These are phyloP conservation scores for Fagopyrum tataricum DNA, from an alignment of 148 eudicot genomes.

Conservation along the genomic window DNA sequence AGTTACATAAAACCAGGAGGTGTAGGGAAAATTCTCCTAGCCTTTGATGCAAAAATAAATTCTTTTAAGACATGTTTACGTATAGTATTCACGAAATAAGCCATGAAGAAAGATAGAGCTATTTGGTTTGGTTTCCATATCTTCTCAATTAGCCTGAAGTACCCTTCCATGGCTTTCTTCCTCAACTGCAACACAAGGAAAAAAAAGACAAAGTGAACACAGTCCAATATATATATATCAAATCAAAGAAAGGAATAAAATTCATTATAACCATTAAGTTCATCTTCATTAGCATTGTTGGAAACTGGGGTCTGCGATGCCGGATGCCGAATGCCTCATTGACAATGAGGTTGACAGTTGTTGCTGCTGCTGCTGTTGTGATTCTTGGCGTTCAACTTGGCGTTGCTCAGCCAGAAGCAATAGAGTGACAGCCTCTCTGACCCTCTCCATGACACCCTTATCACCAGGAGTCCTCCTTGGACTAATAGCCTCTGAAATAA, in stretches of 20 bases:
- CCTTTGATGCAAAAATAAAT: not conserved
- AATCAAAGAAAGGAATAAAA: not conserved
- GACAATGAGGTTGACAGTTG: conserved; percentile 10
- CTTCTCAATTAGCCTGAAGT: conserved; percentile 56
- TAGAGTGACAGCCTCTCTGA: conserved; percentile 61
- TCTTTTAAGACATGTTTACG: not conserved
- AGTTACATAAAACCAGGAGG: conserved; percentile 5
- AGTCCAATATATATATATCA: not conserved
- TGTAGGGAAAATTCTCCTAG: not conserved
- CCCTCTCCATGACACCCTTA: conserved; percentile 58
- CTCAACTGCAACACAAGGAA: conserved; percentile 34
- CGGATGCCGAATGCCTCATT: conserved; percentile 8
- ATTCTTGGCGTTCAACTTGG: not conserved
- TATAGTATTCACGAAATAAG: not conserved
- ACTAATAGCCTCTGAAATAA: conserved; percentile 62
- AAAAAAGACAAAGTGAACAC: not conserved
- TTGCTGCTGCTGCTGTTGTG: not conserved
- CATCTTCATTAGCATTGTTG: conserved; percentile 42
- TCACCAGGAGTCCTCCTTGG: conserved; percentile 45
- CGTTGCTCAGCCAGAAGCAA: conserved; percentile 43
- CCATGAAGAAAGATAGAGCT: not conserved
- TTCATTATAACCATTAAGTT: not conserved
- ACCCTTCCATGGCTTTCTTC: conserved; percentile 60
- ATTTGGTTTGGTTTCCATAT: conserved; percentile 1
- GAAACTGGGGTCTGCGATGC: conserved; percentile 40